Conservation (phyloP, 768 basidiomycete genomes). For the Kwoniella sp. region DNA sequence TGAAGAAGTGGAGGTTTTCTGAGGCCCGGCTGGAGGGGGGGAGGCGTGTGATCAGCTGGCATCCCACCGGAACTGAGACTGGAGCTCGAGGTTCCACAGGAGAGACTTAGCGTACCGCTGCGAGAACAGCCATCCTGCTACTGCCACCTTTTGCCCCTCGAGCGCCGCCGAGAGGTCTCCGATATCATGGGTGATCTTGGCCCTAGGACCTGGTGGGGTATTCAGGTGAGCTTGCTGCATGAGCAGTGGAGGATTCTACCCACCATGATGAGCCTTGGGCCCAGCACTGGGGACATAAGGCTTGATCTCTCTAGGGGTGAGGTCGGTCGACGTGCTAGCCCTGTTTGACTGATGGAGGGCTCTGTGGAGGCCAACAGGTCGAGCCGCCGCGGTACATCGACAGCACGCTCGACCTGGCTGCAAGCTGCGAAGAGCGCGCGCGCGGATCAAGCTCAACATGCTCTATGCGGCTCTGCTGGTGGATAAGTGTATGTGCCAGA, state of each 20-base stretch:
- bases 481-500: background rate
- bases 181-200: slow-evolving; percentile 59
- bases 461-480: background rate
- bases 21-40: slow-evolving; percentile 20
- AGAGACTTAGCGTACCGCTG: slow-evolving; percentile 60
- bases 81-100: background rate
- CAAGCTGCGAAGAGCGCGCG: background rate
- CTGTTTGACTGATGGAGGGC: background rate
- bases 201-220: slow-evolving; percentile 30
- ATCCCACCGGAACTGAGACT: background rate
- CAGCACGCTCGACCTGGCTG: slow-evolving; percentile 1
- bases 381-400: no score
- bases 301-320: slow-evolving; percentile 5
- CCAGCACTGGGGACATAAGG: slow-evolving; percentile 8
- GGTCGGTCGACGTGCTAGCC: background rate
- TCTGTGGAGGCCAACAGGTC: no score
- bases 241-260: background rate
- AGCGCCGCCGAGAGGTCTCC: slow-evolving; percentile 57
- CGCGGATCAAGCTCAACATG: background rate
- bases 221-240: background rate
- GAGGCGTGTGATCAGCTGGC: background rate
- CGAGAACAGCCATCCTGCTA: slow-evolving; percentile 77
- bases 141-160: slow-evolving; percentile 60
- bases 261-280: slow-evolving; percentile 23
- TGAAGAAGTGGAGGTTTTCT: slow-evolving; percentile 69